Percentiles rank a stretch among this genome's conserved stretches.
phyloP scores from a whole-genome alignment of 1,284 basidiomycete genomes.

The Melampsora larici-populina region DNA sequence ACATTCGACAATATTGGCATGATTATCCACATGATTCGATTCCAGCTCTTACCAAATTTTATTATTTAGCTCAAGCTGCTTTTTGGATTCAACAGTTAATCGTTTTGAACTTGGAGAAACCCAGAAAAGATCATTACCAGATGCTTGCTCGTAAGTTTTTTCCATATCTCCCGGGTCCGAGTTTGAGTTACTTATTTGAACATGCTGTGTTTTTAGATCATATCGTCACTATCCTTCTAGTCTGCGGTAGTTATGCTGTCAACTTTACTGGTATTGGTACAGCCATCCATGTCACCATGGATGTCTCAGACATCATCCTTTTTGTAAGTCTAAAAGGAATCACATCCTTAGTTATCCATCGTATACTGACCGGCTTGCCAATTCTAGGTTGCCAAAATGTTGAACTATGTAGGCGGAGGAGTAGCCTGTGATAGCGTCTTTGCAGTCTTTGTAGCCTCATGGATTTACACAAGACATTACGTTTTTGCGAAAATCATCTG shows the following conservation, averaged over 20 bases:
- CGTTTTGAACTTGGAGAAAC: slow-evolving; percentile 52
- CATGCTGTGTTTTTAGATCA: slow-evolving; percentile 46
- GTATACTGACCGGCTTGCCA: neutral
- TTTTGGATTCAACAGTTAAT: slow-evolving; percentile 54
- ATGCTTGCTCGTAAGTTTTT: slow-evolving; percentile 49
- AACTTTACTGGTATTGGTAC: slow-evolving; percentile 52
- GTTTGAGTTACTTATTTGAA: neutral
- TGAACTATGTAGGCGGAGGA: slow-evolving; percentile 16
- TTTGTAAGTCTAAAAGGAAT: slow-evolving; percentile 45
- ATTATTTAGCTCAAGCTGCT: slow-evolving; percentile 52
- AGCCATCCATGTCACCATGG: slow-evolving; percentile 53
- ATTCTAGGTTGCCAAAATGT: slow-evolving; percentile 33
- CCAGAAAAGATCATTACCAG: slow-evolving; percentile 53
- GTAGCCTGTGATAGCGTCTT: slow-evolving; percentile 8
- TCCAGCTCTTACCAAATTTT: slow-evolving; percentile 49
- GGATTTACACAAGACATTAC: slow-evolving; percentile 39
- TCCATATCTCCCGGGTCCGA: neutral
- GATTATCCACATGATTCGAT: slow-evolving; percentile 49
- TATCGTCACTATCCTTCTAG: slow-evolving; percentile 52
- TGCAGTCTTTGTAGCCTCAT: slow-evolving; percentile 36
- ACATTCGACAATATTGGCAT: slow-evolving; percentile 42
- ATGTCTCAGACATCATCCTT: slow-evolving; percentile 52
- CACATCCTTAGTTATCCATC: neutral
- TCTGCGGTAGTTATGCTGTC: slow-evolving; percentile 50
- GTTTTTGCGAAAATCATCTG: slow-evolving; percentile 30